phyloP scores from a whole-genome alignment of 139 green algal genomes.

The Chlamydomonas eustigma region DNA sequence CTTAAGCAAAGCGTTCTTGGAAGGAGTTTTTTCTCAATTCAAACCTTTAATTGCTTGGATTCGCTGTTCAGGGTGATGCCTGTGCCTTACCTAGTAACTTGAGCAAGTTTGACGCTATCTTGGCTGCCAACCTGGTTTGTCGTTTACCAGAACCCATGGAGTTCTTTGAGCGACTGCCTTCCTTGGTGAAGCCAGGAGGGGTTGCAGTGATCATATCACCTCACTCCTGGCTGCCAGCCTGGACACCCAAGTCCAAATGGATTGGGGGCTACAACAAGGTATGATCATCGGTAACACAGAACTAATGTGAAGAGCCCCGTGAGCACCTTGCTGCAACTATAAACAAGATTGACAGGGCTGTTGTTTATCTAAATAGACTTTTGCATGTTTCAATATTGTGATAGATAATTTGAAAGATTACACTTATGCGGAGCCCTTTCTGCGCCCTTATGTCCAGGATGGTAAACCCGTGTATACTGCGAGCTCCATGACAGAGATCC shows the following conservation, averaged over 20 bases:
- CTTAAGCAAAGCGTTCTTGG: no score
- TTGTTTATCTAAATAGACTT: no score
- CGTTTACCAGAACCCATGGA: constrained; percentile 60
- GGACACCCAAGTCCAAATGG: constrained; percentile 48
- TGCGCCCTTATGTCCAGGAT: constrained; percentile 11
- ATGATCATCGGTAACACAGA: no score
- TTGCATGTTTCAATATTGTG: background rate
- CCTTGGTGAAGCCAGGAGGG: constrained; percentile 56
- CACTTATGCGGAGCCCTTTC: background rate
- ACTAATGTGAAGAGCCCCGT: no score
- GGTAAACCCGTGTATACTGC: constrained; percentile 19
- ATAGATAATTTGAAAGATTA: background rate
- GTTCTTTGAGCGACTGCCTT: constrained; percentile 67
- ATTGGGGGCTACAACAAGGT: constrained; percentile 31
- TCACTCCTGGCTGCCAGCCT: constrained; percentile 69
- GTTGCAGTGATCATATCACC: constrained; percentile 63
- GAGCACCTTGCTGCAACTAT: no score
- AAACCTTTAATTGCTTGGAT: no score
- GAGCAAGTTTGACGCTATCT: constrained; percentile 56
- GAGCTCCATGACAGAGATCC: constrained; percentile 13
- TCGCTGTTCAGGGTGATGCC: constrained; percentile 51
- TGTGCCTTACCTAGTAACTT: constrained; percentile 45
- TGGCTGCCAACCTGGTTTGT: constrained; percentile 77
- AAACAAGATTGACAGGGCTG: no score
- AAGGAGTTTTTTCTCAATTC: no score